These are phyloP conservation scores for Fusarium papillatum DNA, from an alignment of 2,329 filamentous ascomycete genomes.

Conservation along the genomic window DNA sequence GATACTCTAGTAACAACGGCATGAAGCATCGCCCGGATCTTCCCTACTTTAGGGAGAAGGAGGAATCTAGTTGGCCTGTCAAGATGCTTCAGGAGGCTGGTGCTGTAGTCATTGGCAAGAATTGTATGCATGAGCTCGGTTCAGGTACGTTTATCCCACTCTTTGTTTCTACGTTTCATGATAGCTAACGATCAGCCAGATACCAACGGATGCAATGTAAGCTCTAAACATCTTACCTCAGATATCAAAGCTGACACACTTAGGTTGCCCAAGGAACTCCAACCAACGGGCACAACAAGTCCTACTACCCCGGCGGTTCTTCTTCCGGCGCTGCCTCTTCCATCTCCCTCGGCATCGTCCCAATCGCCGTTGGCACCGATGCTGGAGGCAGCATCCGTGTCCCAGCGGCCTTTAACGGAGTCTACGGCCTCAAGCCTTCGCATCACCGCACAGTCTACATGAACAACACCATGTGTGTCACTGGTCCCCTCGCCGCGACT, in stretches of 20 bases:
- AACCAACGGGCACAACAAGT: conserved; percentile 80
- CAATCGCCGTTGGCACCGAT: conserved; percentile 82
- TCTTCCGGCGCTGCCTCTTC: conserved; percentile 83
- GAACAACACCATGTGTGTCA: conserved; percentile 70
- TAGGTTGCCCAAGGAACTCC: conserved; percentile 78
- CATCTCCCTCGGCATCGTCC: conserved; percentile 78
- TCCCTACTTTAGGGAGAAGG: conserved; percentile 63
- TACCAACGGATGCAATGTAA: conserved; percentile 84
- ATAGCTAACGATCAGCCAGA: conserved; percentile 57
- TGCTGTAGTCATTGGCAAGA: conserved; percentile 81
- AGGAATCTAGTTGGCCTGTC: conserved; percentile 78
- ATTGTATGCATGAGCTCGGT: conserved; percentile 85
- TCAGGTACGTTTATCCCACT: conserved; percentile 63
- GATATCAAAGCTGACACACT: conserved; percentile 53
- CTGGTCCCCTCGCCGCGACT: conserved; percentile 82
- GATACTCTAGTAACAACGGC: conserved; percentile 77
- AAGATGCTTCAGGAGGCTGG: conserved; percentile 80
- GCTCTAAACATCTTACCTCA: conserved; percentile 21
- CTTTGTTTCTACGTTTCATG: conserved; percentile 15
- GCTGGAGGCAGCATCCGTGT: conserved; percentile 83
- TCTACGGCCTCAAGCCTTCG: conserved; percentile 85
- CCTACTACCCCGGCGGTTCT: conserved; percentile 86
- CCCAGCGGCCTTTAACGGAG: conserved; percentile 81
- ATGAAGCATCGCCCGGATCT: conserved; percentile 70
- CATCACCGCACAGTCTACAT: conserved; percentile 76